phyloP scores from a whole-genome alignment of 495 filamentous ascomycete species.

The Trichoderma orchidacearum region DNA sequence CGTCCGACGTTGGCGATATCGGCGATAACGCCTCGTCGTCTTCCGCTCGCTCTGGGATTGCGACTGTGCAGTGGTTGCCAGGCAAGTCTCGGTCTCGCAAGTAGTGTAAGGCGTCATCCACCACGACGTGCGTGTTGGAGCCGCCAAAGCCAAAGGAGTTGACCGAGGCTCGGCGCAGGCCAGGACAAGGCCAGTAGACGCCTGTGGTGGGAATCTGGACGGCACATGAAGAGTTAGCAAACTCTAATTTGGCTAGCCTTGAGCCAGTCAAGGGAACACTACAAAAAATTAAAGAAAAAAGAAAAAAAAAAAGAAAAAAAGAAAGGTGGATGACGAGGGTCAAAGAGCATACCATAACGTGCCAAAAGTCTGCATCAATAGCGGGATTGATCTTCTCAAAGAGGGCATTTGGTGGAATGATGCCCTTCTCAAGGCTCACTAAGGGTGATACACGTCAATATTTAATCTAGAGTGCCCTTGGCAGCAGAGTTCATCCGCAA shows the following conservation, averaged over 20 bases:
- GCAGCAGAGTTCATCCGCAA: background rate
- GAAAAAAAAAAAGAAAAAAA: too few species aligned
- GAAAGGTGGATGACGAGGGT: too few species aligned
- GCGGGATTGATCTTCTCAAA: constrained; percentile 35
- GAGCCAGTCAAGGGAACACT: background rate
- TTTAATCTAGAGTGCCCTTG: too few species aligned
- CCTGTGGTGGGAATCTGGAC: constrained; percentile 12
- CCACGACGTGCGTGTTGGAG: constrained; percentile 40
- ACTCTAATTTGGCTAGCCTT: background rate
- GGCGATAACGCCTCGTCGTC: background rate
- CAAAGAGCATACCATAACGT: constrained; percentile 7
- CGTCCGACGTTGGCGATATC: background rate
- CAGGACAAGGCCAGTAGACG: constrained; percentile 14
- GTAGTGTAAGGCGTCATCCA: constrained; percentile 26
- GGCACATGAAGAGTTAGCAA: background rate
- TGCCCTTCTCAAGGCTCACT: constrained; percentile 36
- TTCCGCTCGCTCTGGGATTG: background rate
- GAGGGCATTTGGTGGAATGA: constrained; percentile 24
- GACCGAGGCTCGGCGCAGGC: constrained; percentile 29
- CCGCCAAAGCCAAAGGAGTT: constrained; percentile 50
- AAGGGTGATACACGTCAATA: background rate
- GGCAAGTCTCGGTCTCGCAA: constrained; percentile 1
- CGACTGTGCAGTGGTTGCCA: constrained; percentile 13
- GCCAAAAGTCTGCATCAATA: constrained; percentile 15
- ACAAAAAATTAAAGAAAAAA: too few species aligned